Evolutionary conservation across 2,329 filamentous ascomycete genomes (phyloP), one percentile per base, ranked within the genome.

Genomic region (Cryphonectria radicalis): DNA sequence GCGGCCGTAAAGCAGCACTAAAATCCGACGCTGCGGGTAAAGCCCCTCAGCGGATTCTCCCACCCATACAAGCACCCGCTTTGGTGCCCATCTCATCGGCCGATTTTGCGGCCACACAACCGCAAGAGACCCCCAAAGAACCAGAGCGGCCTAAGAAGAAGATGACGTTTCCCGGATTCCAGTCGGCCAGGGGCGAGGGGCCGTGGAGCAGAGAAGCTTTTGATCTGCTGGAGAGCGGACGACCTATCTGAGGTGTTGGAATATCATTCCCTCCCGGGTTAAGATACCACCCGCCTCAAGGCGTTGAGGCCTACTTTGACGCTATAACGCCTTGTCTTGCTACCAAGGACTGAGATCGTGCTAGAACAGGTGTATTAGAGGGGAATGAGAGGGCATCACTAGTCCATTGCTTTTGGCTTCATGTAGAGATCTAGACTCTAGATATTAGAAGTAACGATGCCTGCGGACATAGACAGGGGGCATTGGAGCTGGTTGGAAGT

Each of bases 191-290:
- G 74, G 82, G 59, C 22, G 74, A 87, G 22, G 90, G 90, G 3
- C 88, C 91, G 0, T 93, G 91, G 91, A 92, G 90, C 75, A 86
- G 84, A 35, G 91, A 93, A 77, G 90, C 91, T 0, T 84, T 88
- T 74, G 91, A 93, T 77, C 77, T 93, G 63, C 87, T 93, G 73
- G 89, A 88, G 53, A 87, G 83, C 76, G 88, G 85, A 76, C 84
- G 88, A 64, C 91, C 90, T 50, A 82, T 19, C 19, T 74, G 67
- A 73, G 40, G 3, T 35, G n/a, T 11, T 35, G 17, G 19, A 11
- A 14, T 17, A 28, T 32, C 14, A 43, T 17, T 64, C 4, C 25
- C 40, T 37, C 14, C 35, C 4, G 37, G 43, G 19, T 46, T 14
- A 25, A 13, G 28, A n/a, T 17, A 7, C 25, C 10, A 63, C 13